phyloP scores from a whole-genome alignment of 331 rosid species.

The Quercus lobata region DNA sequence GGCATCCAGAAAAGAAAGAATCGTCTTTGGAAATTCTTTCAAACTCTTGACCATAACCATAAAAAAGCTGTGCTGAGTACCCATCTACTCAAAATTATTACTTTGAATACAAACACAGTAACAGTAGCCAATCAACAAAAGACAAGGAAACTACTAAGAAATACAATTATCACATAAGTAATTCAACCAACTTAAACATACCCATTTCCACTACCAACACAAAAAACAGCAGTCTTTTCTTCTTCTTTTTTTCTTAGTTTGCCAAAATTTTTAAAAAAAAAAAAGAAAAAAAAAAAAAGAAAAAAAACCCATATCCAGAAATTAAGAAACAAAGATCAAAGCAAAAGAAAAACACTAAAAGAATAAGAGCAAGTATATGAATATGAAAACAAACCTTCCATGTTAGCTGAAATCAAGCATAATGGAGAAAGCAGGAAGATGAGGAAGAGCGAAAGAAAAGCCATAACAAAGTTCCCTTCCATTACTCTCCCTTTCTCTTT shows the following conservation, averaged over 20 bases:
- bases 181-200: not conserved
- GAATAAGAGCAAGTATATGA: constrained; percentile 5
- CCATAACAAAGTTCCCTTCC: constrained; percentile 52
- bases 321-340: constrained; percentile 12
- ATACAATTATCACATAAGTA: not conserved
- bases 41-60: constrained; percentile 10
- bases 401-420: constrained; percentile 83
- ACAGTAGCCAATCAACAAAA: not conserved
- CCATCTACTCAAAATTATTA: constrained; percentile 8
- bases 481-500: constrained; percentile 21
- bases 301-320: constrained; percentile 21
- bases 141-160: not conserved
- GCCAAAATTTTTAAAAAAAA: too few species aligned
- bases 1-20: constrained; percentile 15
- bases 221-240: not conserved
- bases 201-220: not conserved
- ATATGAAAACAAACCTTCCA: constrained; percentile 73
- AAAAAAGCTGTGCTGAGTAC: constrained; percentile 6
- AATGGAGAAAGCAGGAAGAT: constrained; percentile 55
- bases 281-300: too few species aligned
- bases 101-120: not conserved
- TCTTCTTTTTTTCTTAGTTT: too few species aligned
- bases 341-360: constrained; percentile 7
- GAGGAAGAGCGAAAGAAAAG: constrained; percentile 51
- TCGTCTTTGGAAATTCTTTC: constrained; percentile 10